Evolutionary conservation across 495 filamentous ascomycete genomes (phyloP).

Genomic region (Tuber indicum): DNA sequence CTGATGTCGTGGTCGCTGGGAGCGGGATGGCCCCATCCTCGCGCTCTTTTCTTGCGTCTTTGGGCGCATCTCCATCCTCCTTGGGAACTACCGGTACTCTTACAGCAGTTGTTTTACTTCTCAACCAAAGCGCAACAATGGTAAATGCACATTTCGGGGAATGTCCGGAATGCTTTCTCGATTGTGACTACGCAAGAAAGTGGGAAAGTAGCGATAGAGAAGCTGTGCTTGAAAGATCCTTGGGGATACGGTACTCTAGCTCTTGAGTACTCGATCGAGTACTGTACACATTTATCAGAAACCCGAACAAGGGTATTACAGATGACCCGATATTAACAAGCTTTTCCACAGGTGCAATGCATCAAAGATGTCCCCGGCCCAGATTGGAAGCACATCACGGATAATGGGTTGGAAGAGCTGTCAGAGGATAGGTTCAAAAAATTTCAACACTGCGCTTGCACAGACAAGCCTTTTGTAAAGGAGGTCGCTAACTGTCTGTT

Average conservation of each 20-base stretch:
- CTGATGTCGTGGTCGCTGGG: neutral
- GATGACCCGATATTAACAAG: neutral
- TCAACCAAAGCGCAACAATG: constrained; percentile 6
- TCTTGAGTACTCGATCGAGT: neutral
- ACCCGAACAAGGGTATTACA: neutral
- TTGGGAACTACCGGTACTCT: neutral
- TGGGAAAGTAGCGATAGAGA: neutral
- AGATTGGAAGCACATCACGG: neutral
- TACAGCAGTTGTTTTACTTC: constrained; percentile 4
- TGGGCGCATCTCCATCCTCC: neutral
- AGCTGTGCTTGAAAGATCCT: neutral
- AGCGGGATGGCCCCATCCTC: constrained; percentile 13
- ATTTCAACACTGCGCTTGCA: constrained; percentile 6
- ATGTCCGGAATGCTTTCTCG: constrained; percentile 11
- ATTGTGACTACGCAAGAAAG: neutral
- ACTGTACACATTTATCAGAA: neutral
- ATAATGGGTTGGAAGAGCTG: constrained; percentile 1
- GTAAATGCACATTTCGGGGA: neutral
- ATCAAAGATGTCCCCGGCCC: neutral
- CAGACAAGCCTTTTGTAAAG: constrained; percentile 12
- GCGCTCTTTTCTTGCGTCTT: neutral
- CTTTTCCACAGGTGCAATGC: neutral
- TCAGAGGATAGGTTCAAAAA: neutral
- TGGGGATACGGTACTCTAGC: neutral
- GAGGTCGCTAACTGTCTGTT: constrained; percentile 22